A percentile compares a stretch with the other conserved stretches of the same genome.
These are phyloP conservation scores for Rubroboletus satanas DNA, from an alignment of 768 basidiomycete species.

Conservation along the genomic window DNA sequence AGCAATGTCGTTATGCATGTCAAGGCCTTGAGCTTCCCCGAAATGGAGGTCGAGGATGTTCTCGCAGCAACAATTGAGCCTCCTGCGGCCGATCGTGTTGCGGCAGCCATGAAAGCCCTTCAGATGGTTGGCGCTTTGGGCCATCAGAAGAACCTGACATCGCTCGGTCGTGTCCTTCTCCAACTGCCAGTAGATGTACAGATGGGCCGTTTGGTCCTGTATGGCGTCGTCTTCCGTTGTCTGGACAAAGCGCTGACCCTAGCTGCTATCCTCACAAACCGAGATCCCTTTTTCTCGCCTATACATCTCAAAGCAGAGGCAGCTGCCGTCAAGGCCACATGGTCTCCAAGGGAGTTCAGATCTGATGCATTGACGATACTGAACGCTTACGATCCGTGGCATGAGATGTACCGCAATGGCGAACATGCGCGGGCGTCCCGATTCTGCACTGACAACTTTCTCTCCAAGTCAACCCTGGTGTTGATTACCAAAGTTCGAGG, in stretches of 20 bases:
- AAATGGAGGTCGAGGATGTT: conserved; percentile 83
- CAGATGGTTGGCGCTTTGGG: conserved; percentile 88
- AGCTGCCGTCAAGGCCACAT: conserved; percentile 66
- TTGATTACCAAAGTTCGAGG: conserved; percentile 76
- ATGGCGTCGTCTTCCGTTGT: conserved; percentile 91
- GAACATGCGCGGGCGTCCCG: conserved; percentile 63
- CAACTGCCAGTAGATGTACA: conserved; percentile 88
- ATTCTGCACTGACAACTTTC: conserved; percentile 83
- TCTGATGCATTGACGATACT: conserved; percentile 82
- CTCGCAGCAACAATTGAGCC: conserved; percentile 84
- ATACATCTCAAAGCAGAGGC: conserved; percentile 72
- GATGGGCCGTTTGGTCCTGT: conserved; percentile 84
- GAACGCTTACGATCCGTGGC: conserved; percentile 81
- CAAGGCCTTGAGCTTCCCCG: conserved; percentile 87
- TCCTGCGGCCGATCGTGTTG: conserved; percentile 71
- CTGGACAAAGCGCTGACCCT: conserved; percentile 83
- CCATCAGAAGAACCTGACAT: conserved; percentile 67
- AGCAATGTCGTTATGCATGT: conserved; percentile 96
- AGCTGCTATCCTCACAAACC: conserved; percentile 86
- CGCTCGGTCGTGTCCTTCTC: conserved; percentile 83
- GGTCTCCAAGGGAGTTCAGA: conserved; percentile 74
- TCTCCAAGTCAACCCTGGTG: conserved; percentile 79
- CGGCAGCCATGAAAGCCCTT: conserved; percentile 73
- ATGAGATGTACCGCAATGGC: conserved; percentile 60
- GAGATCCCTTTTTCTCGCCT: conserved; percentile 88